Percentiles rank a stretch among this genome's conserved stretches.
Evolutionary conservation across 371 early-diverging fungal species (phyloP).

Genomic region (Mortierella sp.): DNA sequence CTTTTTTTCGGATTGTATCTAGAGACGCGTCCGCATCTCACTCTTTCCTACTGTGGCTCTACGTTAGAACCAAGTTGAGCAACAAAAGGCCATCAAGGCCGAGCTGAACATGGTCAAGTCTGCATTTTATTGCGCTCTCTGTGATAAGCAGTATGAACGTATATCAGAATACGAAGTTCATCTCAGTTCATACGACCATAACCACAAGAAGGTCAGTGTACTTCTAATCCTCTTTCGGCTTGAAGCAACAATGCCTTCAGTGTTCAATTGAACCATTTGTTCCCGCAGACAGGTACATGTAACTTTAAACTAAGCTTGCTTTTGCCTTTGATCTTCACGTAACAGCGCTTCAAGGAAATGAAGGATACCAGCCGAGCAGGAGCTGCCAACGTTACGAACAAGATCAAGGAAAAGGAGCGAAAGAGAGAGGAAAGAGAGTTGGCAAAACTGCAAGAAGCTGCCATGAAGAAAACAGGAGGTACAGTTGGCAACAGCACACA

Average conservation of each 20-base stretch:
- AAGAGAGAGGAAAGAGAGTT: conserved; percentile 76
- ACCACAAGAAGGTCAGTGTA: conserved; percentile 71
- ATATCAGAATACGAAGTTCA: conserved; percentile 82
- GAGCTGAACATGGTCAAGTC: conserved; percentile 73
- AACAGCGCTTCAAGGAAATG: conserved; percentile 83
- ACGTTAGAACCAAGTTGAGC: conserved; percentile 57
- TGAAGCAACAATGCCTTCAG: too few species aligned
- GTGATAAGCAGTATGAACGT: conserved; percentile 83
- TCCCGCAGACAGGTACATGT: too few species aligned
- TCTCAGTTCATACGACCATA: conserved; percentile 82
- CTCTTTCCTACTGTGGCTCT: conserved; percentile 1
- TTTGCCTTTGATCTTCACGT: too few species aligned
- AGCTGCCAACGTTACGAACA: conserved; percentile 52
- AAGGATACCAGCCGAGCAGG: conserved; percentile 65
- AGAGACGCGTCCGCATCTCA: too few species aligned
- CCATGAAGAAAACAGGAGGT: conserved; percentile 58
- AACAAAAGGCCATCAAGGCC: conserved; percentile 60
- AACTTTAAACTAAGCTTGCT: too few species aligned
- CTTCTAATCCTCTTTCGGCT: not conserved
- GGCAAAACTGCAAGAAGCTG: conserved; percentile 73
- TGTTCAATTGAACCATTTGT: too few species aligned
- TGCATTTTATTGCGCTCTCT: conserved; percentile 81
- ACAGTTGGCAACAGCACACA: not conserved
- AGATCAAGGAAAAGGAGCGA: conserved; percentile 72
- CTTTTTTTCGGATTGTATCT: not conserved